Conservation (phyloP, 257 asterid genomes). For the Solanum ossicruentum region DNA sequence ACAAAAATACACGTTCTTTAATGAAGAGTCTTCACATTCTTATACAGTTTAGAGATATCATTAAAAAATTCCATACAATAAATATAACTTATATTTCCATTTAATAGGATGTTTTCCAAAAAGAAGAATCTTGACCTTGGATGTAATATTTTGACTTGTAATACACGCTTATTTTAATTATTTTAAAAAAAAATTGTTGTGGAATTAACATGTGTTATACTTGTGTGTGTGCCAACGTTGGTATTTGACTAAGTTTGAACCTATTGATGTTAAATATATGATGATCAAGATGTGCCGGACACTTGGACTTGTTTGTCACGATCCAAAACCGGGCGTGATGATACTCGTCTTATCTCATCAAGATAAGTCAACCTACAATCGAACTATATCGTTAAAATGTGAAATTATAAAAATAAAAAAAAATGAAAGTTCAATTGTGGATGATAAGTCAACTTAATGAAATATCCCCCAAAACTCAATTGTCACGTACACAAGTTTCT, state of each 20-base stretch:
- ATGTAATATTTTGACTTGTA: not conserved
- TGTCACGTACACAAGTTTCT: too few relatives aligned
- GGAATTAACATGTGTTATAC: not conserved
- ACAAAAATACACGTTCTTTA: not conserved
- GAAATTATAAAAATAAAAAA: too few relatives aligned
- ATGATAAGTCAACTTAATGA: too few relatives aligned
- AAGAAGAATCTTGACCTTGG: not conserved
- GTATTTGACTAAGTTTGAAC: not conserved
- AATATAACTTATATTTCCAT: not conserved
- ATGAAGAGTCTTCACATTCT: too few relatives aligned
- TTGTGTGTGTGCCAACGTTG: not conserved
- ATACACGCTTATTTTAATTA: not conserved
- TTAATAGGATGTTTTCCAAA: too few relatives aligned
- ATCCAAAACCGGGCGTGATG: too few relatives aligned
- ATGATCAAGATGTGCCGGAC: too few relatives aligned
- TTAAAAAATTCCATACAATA: not conserved
- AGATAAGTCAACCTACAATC: too few relatives aligned
- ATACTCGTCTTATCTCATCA: too few relatives aligned
- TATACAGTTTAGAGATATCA: not conserved
- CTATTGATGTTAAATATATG: not conserved
- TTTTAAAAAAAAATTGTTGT: not conserved
- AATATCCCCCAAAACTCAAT: too few relatives aligned
- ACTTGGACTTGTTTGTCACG: not conserved
- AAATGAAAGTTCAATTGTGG: too few relatives aligned
- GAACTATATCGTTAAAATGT: too few relatives aligned